These are phyloP conservation scores for Candida pseudocylindracea DNA, from an alignment of 1,139 yeast genomes.

Conservation along the genomic window DNA sequence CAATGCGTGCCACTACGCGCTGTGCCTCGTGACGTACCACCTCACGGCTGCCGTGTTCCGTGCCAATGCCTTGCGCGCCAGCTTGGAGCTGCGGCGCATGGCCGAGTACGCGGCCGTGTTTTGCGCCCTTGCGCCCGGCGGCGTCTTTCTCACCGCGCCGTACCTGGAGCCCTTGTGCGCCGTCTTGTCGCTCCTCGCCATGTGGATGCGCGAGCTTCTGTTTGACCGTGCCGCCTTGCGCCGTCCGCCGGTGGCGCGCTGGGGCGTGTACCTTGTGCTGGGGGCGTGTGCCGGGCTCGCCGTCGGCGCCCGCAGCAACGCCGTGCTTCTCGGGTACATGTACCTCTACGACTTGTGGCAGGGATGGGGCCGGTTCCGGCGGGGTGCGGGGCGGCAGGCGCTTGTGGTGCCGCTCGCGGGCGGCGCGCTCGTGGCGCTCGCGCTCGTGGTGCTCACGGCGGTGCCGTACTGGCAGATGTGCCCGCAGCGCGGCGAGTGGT, in stretches of 20 bases:
- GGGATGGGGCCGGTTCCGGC: slow-evolving; percentile 3
- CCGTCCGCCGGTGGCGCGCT: neutral
- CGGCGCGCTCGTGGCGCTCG: slow-evolving; percentile 28
- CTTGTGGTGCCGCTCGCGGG: slow-evolving; percentile 14
- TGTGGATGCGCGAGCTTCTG: slow-evolving; percentile 22
- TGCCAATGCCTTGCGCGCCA: too few relatives aligned
- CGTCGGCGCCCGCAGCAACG: slow-evolving; percentile 51
- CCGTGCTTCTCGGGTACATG: slow-evolving; percentile 46
- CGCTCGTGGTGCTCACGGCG: slow-evolving; percentile 12
- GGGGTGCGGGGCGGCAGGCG: slow-evolving; percentile 1
- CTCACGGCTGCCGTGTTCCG: slow-evolving; percentile 6
- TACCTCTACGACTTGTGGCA: slow-evolving; percentile 32
- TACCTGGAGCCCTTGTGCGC: slow-evolving; percentile 67
- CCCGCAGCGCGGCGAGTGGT: slow-evolving; percentile 64
- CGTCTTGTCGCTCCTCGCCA: slow-evolving; percentile 34
- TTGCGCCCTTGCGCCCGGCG: slow-evolving; percentile 53
- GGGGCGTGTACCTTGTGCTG: slow-evolving; percentile 19
- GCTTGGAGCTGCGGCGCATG: slow-evolving; percentile 2
- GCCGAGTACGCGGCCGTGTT: slow-evolving; percentile 20
- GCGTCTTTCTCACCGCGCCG: slow-evolving; percentile 51
- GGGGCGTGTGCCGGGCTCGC: slow-evolving; percentile 37
- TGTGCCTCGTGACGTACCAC: slow-evolving; percentile 26
- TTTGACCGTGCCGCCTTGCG: neutral
- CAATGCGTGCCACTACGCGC: slow-evolving; percentile 27
- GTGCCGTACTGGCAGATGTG: slow-evolving; percentile 39